These are phyloP conservation scores for Rhinocladiella similis DNA, from an alignment of 2,329 filamentous ascomycete genomes.

Conservation along the genomic window DNA sequence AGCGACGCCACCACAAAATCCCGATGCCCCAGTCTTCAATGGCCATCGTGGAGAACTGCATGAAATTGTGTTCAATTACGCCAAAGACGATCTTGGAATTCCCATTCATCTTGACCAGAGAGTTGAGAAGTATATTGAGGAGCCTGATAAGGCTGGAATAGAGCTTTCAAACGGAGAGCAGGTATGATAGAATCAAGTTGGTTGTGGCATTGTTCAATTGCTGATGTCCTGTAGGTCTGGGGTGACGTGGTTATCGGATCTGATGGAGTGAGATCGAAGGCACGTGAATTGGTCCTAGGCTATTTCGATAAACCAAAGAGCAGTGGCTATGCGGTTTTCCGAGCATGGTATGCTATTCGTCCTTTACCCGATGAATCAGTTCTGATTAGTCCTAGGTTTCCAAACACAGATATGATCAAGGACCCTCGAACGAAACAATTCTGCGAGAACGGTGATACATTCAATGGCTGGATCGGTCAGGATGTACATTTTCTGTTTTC, in stretches of 20 bases:
- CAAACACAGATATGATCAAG: conserved; percentile 33
- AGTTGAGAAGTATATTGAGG: conserved; percentile 58
- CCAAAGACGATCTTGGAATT: conserved; percentile 55
- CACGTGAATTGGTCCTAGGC: conserved; percentile 28
- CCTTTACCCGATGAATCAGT: conserved; percentile 43
- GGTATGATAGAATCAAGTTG: conserved; percentile 28
- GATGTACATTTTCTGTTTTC: conserved; percentile 36
- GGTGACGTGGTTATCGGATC: conserved; percentile 23
- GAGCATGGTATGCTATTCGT: conserved; percentile 37
- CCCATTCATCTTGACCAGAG: conserved; percentile 55
- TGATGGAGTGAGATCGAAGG: conserved; percentile 25
- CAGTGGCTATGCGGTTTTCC: conserved; percentile 33
- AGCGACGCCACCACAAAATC: conserved; percentile 43
- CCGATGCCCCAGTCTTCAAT: conserved; percentile 58
- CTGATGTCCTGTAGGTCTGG: conserved; percentile 10
- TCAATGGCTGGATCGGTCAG: conserved; percentile 40
- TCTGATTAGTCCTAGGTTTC: conserved; percentile 22
- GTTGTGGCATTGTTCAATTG: not conserved
- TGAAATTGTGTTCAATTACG: conserved; percentile 60
- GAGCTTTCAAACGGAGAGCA: conserved; percentile 50
- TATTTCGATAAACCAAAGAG: conserved; percentile 36
- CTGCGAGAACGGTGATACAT: conserved; percentile 27
- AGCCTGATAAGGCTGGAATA: conserved; percentile 53
- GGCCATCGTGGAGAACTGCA: conserved; percentile 63
- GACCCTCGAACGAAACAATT: conserved; percentile 25